These are phyloP conservation scores for Papiliotrema terrestris DNA, from an alignment of 1,284 basidiomycete genomes.

Conservation along the genomic window DNA sequence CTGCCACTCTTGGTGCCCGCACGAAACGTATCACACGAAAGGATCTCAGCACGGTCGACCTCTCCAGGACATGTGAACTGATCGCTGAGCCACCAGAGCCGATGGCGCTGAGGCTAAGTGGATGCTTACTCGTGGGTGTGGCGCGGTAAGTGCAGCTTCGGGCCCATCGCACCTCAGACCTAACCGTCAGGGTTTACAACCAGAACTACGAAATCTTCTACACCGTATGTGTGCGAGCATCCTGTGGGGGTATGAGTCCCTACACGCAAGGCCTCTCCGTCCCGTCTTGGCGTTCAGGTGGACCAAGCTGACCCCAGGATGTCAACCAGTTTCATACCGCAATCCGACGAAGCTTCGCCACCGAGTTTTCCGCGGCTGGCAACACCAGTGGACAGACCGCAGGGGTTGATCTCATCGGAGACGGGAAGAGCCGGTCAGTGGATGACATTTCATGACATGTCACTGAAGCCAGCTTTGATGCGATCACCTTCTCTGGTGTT, in stretches of 20 bases:
- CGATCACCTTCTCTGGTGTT: constrained; percentile 33
- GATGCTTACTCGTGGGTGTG: constrained; percentile 80
- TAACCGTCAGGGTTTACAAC: constrained; percentile 8
- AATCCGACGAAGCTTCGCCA: constrained; percentile 26
- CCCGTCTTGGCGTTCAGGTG: background rate
- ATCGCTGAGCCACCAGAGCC: constrained; percentile 79
- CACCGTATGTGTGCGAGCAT: constrained; percentile 16
- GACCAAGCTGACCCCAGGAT: constrained; percentile 12
- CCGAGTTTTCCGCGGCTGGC: constrained; percentile 9
- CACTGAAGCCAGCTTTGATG: constrained; percentile 31
- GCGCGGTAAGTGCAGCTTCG: constrained; percentile 60
- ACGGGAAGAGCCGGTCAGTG: constrained; percentile 33
- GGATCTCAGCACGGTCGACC: constrained; percentile 74
- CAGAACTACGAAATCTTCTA: constrained; percentile 39
- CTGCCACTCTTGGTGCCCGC: constrained; percentile 78
- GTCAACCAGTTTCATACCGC: constrained; percentile 30
- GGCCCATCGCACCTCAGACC: background rate
- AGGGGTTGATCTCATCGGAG: constrained; percentile 31
- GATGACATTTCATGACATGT: too few relatives aligned
- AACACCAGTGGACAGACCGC: constrained; percentile 3
- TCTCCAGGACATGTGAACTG: constrained; percentile 69
- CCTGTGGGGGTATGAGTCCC: background rate
- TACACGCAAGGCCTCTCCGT: too few relatives aligned
- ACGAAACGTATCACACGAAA: constrained; percentile 74
- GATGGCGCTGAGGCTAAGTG: constrained; percentile 74